Evolutionary conservation across 2,329 filamentous ascomycete species (phyloP).

Genomic region (Pseudonectria buxi): DNA sequence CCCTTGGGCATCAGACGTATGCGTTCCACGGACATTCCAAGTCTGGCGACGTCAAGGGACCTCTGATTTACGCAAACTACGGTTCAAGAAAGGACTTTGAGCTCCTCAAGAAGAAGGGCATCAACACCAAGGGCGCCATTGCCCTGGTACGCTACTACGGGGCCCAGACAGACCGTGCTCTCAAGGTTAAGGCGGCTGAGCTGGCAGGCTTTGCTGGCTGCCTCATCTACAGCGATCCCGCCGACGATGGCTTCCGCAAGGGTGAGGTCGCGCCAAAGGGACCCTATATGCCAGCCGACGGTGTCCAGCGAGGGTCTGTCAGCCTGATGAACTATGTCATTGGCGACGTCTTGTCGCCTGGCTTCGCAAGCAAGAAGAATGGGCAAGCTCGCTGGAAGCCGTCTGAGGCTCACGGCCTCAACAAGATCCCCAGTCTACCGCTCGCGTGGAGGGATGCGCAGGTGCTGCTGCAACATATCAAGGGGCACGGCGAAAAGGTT

Average conservation of each 20-base stretch:
- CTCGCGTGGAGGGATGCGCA: constrained; percentile 86
- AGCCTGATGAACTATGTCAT: constrained; percentile 75
- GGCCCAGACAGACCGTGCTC: constrained; percentile 60
- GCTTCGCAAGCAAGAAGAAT: constrained; percentile 63
- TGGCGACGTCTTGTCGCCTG: constrained; percentile 88
- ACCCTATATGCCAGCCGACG: constrained; percentile 72
- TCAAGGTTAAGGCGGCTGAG: constrained; percentile 89
- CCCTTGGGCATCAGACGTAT: constrained; percentile 60
- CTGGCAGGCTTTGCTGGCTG: constrained; percentile 79
- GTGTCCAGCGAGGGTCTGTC: constrained; percentile 76
- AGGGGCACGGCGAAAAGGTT: constrained; percentile 65
- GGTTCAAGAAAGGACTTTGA: constrained; percentile 81
- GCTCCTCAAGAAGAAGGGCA: constrained; percentile 59
- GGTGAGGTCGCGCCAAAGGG: constrained; percentile 71
- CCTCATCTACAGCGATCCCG: constrained; percentile 87
- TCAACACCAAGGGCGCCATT: constrained; percentile 73
- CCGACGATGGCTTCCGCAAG: constrained; percentile 71
- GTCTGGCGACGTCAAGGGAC: constrained; percentile 77
- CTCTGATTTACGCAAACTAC: constrained; percentile 86
- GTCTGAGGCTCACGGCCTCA: constrained; percentile 64
- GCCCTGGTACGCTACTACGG: constrained; percentile 78
- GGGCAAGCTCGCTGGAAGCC: constrained; percentile 59
- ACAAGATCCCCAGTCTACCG: constrained; percentile 82
- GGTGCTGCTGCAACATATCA: constrained; percentile 65
- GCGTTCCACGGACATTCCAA: constrained; percentile 88